A percentile compares a stretch with the other conserved stretches of the same genome.
phyloP scores from a whole-genome alignment of 2,329 filamentous ascomycete genomes.

The Sporothrix brunneoviolacea region DNA sequence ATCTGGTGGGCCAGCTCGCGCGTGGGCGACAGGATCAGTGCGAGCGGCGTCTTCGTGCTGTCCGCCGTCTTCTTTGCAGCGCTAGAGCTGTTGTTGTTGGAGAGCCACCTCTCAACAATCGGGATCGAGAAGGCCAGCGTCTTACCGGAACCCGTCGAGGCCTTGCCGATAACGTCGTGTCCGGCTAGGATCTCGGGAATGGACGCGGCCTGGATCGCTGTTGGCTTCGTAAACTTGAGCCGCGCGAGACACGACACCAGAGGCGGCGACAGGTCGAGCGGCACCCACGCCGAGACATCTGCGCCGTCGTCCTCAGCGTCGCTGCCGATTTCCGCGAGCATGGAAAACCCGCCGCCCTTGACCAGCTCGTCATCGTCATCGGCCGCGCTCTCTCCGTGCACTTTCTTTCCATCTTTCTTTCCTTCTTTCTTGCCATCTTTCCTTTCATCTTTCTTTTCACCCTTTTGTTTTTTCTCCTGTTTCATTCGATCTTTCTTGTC shows the following conservation, averaged over 20 bases:
- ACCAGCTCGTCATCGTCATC: slow-evolving; percentile 33
- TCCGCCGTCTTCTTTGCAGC: slow-evolving; percentile 21
- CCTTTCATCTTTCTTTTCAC: slow-evolving; percentile 4
- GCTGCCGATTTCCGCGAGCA: slow-evolving; percentile 44
- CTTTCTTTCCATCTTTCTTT: slow-evolving; percentile 14
- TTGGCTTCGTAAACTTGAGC: slow-evolving; percentile 74
- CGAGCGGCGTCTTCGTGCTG: slow-evolving; percentile 47
- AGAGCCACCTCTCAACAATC: slow-evolving; percentile 76
- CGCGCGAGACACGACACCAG: slow-evolving; percentile 69
- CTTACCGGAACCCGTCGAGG: slow-evolving; percentile 92
- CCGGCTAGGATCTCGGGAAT: slow-evolving; percentile 80
- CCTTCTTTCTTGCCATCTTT: slow-evolving; percentile 12
- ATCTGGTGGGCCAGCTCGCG: slow-evolving; percentile 92
- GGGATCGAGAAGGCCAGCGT: slow-evolving; percentile 92
- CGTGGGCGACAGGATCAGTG: slow-evolving; percentile 83
- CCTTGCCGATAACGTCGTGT: slow-evolving; percentile 91
- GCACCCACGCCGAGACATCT: slow-evolving; percentile 73
- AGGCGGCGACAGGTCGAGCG: slow-evolving; percentile 64
- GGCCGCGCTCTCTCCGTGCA: not conserved
- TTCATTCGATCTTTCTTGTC: slow-evolving; percentile 13
- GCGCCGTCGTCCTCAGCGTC: slow-evolving; percentile 44
- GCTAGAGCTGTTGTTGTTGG: slow-evolving; percentile 24
- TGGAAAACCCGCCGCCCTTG: slow-evolving; percentile 45
- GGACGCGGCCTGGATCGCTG: slow-evolving; percentile 68
- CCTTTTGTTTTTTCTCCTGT: slow-evolving; percentile 12